These are phyloP conservation scores for Saprolegnia diclina DNA, from an alignment of 352 stramenopile genomes.

Conservation along the genomic window DNA sequence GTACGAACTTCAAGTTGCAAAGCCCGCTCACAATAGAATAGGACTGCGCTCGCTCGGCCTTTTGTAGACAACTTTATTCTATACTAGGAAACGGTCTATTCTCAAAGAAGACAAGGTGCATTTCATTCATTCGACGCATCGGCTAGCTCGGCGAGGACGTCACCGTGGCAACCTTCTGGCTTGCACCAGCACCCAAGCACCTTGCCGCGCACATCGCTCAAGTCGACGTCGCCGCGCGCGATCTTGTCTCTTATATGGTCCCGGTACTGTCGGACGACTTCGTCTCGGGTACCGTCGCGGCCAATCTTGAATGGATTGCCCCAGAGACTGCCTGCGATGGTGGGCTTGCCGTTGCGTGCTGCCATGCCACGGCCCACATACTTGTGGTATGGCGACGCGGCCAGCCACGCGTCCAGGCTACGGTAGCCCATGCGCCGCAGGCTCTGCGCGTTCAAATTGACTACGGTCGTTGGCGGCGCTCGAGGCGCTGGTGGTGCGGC, in stretches of 20 bases:
- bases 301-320: slow-evolving; percentile 11
- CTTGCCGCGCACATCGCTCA: slow-evolving; percentile 1
- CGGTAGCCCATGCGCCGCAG: not conserved
- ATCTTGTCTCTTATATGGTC: not conserved
- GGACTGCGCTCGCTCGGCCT: too few relatives aligned
- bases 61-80: too few relatives aligned
- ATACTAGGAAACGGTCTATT: too few relatives aligned
- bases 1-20: too few relatives aligned
- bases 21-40: too few relatives aligned
- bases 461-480: not conserved
- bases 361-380: slow-evolving; percentile 5
- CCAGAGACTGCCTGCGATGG: not conserved
- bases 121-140: not conserved
- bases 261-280: not conserved
- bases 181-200: slow-evolving; percentile 4
- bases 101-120: too few relatives aligned
- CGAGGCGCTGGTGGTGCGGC: too few relatives aligned
- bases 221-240: not conserved
- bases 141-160: not conserved
- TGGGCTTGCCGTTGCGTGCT: not conserved
- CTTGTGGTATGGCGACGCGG: not conserved
- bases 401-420: not conserved
- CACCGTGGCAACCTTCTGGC: not conserved
- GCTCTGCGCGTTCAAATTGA: slow-evolving; percentile 4
- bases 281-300: not conserved